phyloP scores from a whole-genome alignment of 2,329 filamentous ascomycete genomes.

The Curvularia eragrostidis region DNA sequence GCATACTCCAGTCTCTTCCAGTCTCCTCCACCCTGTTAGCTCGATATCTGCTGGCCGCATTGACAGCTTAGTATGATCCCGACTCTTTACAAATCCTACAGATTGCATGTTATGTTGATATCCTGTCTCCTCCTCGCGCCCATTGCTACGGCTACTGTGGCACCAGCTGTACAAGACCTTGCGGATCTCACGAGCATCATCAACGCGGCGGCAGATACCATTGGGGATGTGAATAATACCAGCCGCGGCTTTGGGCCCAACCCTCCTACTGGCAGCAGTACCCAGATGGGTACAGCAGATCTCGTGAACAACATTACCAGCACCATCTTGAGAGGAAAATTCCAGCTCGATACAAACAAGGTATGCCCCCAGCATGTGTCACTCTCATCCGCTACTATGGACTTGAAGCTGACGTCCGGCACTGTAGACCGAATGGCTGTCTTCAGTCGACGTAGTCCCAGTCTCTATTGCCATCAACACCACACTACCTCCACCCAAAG shows the following conservation, averaged over 20 bases:
- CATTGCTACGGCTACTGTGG: slow-evolving; percentile 21
- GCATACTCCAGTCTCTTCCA: slow-evolving; percentile 14
- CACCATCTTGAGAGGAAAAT: slow-evolving; percentile 41
- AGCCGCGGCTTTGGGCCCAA: slow-evolving; percentile 39
- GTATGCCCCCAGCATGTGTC: slow-evolving; percentile 19
- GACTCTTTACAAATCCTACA: background rate
- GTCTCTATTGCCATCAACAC: slow-evolving; percentile 14
- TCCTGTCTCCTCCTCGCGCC: slow-evolving; percentile 38
- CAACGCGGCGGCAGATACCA: slow-evolving; percentile 37
- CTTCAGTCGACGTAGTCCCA: slow-evolving; percentile 10
- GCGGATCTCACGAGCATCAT: slow-evolving; percentile 37
- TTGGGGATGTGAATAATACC: slow-evolving; percentile 37
- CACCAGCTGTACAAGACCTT: slow-evolving; percentile 41
- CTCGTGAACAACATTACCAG: slow-evolving; percentile 44
- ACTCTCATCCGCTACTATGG: background rate
- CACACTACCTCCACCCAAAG: slow-evolving; percentile 11
- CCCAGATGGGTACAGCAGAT: slow-evolving; percentile 40
- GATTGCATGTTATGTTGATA: slow-evolving; percentile 33
- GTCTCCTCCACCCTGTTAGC: slow-evolving; percentile 7
- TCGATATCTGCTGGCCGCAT: slow-evolving; percentile 10
- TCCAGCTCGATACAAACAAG: slow-evolving; percentile 40
- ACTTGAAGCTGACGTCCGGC: slow-evolving; percentile 5
- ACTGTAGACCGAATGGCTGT: slow-evolving; percentile 30
- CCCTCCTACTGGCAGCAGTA: slow-evolving; percentile 17
- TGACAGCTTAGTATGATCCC: slow-evolving; percentile 19